Percentiles rank a stretch among this genome's conserved stretches.
phyloP scores from a whole-genome alignment of 2,329 filamentous ascomycete genomes.

The Alternaria solani region DNA sequence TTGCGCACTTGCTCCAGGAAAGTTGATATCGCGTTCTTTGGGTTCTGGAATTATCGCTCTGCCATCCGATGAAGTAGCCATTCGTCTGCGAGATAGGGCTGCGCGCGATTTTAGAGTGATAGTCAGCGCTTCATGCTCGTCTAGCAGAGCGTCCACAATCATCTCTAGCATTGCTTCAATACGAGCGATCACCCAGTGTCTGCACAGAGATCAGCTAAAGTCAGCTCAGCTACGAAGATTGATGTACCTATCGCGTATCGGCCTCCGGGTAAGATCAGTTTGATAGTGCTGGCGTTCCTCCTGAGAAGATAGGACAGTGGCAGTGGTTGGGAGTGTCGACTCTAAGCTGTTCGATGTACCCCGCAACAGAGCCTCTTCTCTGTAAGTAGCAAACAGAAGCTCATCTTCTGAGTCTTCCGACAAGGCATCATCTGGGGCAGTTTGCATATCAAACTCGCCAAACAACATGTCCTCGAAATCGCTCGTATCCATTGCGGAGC shows the following conservation, averaged over 20 bases:
- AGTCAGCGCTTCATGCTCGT: conserved; percentile 55
- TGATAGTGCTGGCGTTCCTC: not conserved
- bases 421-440: conserved; percentile 18
- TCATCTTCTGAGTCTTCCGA: conserved; percentile 31
- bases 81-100: conserved; percentile 29
- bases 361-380: conserved; percentile 18
- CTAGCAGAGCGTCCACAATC: conserved; percentile 62
- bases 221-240: not conserved
- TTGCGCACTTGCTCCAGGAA: conserved; percentile 62
- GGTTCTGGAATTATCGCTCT: conserved; percentile 19
- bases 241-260: conserved; percentile 25
- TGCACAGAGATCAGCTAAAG: conserved; percentile 21
- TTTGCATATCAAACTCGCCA: conserved; percentile 25
- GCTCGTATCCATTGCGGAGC: conserved; percentile 30
- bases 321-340: not conserved
- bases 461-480: conserved; percentile 45
- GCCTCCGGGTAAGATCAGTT: not conserved
- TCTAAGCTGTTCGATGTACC: not conserved
- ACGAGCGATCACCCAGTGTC: conserved; percentile 56
- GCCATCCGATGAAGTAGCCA: conserved; percentile 5
- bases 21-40: conserved; percentile 50
- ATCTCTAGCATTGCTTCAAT: conserved; percentile 65
- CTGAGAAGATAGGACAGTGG: not conserved
- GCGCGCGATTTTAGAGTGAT: conserved; percentile 58
- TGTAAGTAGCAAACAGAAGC: conserved; percentile 26